These are phyloP conservation scores for Dendrobium chrysotoxum DNA, from an alignment of 106 monocot species.

Conservation along the genomic window DNA sequence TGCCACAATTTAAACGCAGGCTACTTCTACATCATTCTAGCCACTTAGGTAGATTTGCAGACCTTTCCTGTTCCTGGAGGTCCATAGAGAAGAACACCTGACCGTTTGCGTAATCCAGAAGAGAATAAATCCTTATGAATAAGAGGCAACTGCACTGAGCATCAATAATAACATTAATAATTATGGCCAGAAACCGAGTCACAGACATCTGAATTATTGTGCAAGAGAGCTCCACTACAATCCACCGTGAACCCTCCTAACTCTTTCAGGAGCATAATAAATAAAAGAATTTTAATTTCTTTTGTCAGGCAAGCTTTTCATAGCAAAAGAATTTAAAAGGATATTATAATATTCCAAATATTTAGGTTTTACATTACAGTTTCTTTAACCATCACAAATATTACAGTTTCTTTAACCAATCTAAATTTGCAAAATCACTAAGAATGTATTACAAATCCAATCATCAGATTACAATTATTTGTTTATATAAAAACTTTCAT, in stretches of 20 bases:
- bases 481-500: not conserved
- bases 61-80: slow-evolving; percentile 99
- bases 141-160: slow-evolving; percentile 72
- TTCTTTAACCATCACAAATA: not conserved
- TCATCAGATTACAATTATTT: not conserved
- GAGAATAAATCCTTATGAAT: slow-evolving; percentile 89
- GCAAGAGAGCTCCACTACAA: too few relatives aligned
- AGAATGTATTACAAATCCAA: not conserved
- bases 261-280: not conserved
- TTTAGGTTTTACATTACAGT: not conserved
- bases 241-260: not conserved
- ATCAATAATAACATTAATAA: not conserved
- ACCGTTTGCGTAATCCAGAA: slow-evolving; percentile 85
- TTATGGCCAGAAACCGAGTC: not conserved
- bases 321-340: not conserved
- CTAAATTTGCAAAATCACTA: not conserved
- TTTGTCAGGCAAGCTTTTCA: not conserved
- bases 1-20: not conserved
- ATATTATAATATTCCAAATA: not conserved
- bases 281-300: not conserved
- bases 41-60: slow-evolving; percentile 8
- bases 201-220: too few relatives aligned
- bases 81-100: slow-evolving; percentile 95
- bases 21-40: not conserved
- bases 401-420: not conserved